Conservation (phyloP, 352 stramenopile genomes). For the Phytophthora hybrid region DNA sequence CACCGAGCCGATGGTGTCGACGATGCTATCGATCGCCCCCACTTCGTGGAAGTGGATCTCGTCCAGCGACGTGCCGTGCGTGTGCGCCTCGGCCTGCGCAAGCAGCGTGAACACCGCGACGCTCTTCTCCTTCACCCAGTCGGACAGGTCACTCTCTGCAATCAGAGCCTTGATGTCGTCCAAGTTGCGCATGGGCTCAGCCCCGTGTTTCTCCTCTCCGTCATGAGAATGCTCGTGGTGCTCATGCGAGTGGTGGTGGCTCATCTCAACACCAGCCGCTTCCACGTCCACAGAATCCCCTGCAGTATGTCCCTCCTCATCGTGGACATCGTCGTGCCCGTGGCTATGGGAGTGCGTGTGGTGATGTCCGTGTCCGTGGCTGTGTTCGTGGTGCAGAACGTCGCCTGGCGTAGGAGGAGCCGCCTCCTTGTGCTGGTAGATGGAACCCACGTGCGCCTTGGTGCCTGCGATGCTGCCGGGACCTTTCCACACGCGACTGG, state of each 20-base stretch:
- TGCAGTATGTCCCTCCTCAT: neutral
- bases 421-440: conserved; percentile 82
- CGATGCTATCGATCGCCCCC: conserved; percentile 96
- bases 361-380: conserved; percentile 31
- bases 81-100: conserved; percentile 93
- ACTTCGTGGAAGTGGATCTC: conserved; percentile 98
- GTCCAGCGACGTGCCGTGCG: conserved; percentile 93
- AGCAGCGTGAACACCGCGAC: conserved; percentile 93
- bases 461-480: conserved; percentile 90
- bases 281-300: conserved; percentile 4
- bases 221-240: conserved; percentile 30
- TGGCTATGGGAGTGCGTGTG: conserved; percentile 40
- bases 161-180: conserved; percentile 91
- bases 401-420: conserved; percentile 37
- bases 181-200: conserved; percentile 92
- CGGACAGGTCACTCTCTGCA: conserved; percentile 77
- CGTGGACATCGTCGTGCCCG: conserved; percentile 37
- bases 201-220: conserved; percentile 27
- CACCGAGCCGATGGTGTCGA: conserved; percentile 96
- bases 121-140: conserved; percentile 90
- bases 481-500: conserved; percentile 81
- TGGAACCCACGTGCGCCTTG: conserved; percentile 90
- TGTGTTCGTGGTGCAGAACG: conserved; percentile 23
- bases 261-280: conserved; percentile 22
- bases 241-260: conserved; percentile 28